phyloP scores from a whole-genome alignment of 768 basidiomycete species.

The Mycena rosella region DNA sequence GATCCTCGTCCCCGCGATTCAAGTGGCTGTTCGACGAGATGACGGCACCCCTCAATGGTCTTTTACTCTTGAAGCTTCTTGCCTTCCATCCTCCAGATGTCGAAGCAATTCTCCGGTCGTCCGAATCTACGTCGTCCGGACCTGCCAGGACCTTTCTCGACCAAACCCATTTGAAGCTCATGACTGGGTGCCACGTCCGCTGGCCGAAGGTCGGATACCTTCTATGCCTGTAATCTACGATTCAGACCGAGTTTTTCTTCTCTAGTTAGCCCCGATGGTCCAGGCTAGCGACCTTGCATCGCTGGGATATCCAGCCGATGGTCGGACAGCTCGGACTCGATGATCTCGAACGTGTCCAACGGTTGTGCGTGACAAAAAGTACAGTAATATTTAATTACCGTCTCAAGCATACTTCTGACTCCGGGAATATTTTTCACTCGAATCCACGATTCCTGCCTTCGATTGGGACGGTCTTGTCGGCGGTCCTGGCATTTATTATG shows the following conservation, averaged over 20 bases:
- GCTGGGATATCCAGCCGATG: not conserved
- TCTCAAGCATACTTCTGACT: not conserved
- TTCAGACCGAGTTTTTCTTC: not conserved
- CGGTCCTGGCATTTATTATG: conserved; percentile 12
- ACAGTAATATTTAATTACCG: conserved; percentile 18
- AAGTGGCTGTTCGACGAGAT: not conserved
- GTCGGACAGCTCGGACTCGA: not conserved
- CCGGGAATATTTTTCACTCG: not conserved
- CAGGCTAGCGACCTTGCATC: not conserved
- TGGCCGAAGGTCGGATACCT: conserved; percentile 6
- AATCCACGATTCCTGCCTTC: not conserved
- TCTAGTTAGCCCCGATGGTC: not conserved
- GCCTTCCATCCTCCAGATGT: not conserved
- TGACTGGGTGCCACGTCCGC: not conserved
- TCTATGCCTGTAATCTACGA: not conserved
- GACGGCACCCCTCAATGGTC: not conserved
- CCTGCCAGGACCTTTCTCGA: not conserved
- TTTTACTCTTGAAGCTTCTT: conserved; percentile 2
- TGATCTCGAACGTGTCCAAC: not conserved
- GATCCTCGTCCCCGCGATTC: not conserved
- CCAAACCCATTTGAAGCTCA: not conserved
- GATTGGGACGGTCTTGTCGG: not conserved
- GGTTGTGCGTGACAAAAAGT: too few species aligned
- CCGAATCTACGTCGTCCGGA: conserved; percentile 1
- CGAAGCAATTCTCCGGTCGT: conserved; percentile 11